Evolutionary conservation across 2,329 filamentous ascomycete species (phyloP), one percentile per base, ranked within the genome.

Genomic region (Trichophyton schoenleinii): DNA sequence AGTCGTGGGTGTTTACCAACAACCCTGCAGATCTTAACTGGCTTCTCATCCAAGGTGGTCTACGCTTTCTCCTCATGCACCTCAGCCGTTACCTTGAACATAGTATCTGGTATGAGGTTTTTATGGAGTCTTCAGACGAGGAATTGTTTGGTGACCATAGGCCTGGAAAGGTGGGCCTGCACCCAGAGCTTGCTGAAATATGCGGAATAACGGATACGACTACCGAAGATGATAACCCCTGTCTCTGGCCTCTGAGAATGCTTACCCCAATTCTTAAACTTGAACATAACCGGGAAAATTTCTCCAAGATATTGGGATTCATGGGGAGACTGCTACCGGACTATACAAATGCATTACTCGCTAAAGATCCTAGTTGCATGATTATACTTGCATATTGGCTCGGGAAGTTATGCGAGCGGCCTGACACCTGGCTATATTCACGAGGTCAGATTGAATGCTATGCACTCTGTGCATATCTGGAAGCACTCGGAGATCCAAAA

Each of bases 381-480:
- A 60, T 75, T 3, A 63, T 74, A 34, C 63, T 75, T n/a, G 67
- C 67, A 34, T 70, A 70, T 66, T 74, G 72, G 73, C 64, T 74
- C 61, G 70, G 64, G 5, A 66, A 71, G 28, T 67, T 70, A 66
- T 67, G 65, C 31, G 65, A 62, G 48, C 58, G 64, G 46, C 63
- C 66, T 6, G 42, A 69, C 18, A 72, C 68, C 66, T 74, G 71
- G 72, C 64, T 70, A 44, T 65, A 70, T 44, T 66, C 65, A 31
- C 63, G 73, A 38, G 67, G 69, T 3, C 63, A 67, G 0, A 70
- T 71, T 1, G 73, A 75, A 63, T 73, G 72, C 61, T 65, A 66
- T 5, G 73, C 73, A 36, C 71, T 75, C 13, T 74, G 71, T 60
- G 73, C 72, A 70, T 70, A 67, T 59, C 59, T 75, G 3, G 72